These are phyloP conservation scores for Pseudonitzschia pungens DNA, from an alignment of 108 stramenopile genomes.

Conservation along the genomic window DNA sequence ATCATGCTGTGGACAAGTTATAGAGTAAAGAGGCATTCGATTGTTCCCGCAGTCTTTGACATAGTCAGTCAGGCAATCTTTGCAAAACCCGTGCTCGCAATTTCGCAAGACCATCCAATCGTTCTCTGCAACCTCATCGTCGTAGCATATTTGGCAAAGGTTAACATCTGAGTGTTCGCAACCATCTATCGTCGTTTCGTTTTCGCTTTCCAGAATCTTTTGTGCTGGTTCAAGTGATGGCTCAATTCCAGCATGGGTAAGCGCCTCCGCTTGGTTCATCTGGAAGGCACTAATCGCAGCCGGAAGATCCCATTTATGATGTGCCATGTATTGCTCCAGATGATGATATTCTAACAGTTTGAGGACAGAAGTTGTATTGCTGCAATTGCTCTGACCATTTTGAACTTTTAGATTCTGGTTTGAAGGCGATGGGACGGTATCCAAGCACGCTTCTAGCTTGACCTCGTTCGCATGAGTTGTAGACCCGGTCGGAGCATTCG, in stretches of 20 bases:
- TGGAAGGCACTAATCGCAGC: conserved; percentile 32
- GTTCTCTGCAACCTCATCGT: conserved; percentile 27
- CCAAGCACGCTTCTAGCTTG: neutral
- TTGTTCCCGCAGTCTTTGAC: conserved; percentile 36
- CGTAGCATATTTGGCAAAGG: conserved; percentile 49
- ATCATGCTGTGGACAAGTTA: conserved; percentile 53
- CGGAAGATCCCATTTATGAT: conserved; percentile 40
- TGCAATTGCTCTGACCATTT: neutral
- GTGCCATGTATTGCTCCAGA: conserved; percentile 32
- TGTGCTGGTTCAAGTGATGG: neutral
- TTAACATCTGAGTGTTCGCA: conserved; percentile 2
- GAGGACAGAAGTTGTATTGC: neutral
- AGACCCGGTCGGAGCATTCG: neutral
- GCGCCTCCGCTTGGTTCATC: conserved; percentile 18
- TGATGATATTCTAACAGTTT: neutral
- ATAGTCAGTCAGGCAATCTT: conserved; percentile 46
- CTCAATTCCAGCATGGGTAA: conserved; percentile 28
- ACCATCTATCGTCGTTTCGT: neutral
- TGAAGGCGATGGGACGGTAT: neutral
- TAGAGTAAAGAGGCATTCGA: conserved; percentile 9
- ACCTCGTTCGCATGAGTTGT: neutral
- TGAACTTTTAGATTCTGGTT: neutral
- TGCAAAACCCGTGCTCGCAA: conserved; percentile 50
- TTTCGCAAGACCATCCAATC: conserved; percentile 34
- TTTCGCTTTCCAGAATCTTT: neutral